phyloP scores from a whole-genome alignment of 2,329 filamentous ascomycete genomes.

The Botrytis tulipae region DNA sequence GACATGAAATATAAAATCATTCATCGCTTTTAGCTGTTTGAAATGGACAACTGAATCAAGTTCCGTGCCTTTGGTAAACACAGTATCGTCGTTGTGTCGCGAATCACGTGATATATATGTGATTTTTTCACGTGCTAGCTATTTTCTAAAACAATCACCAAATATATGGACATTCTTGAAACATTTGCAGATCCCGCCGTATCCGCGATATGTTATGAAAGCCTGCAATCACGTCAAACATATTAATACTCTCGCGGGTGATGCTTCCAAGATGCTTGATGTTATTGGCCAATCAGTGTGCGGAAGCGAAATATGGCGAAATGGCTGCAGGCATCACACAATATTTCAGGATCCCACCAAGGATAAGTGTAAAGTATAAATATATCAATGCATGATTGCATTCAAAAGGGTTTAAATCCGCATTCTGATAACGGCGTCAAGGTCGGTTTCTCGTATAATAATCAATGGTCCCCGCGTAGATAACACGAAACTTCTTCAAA shows the following conservation, averaged over 20 bases:
- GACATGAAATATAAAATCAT: accelerated
- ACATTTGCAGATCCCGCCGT: neutral
- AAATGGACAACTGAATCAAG: neutral
- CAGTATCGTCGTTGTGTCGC: neutral
- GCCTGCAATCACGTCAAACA: constrained; percentile 5
- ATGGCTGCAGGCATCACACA: constrained; percentile 15
- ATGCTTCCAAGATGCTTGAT: neutral
- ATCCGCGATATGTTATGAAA: neutral
- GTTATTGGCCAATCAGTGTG: neutral
- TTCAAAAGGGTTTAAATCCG: neutral
- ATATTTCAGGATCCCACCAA: neutral
- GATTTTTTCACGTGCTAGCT: neutral
- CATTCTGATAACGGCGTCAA: neutral
- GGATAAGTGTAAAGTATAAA: neutral
- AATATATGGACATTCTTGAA: neutral
- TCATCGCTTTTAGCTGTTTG: neutral
- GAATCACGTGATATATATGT: neutral
- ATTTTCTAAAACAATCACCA: neutral
- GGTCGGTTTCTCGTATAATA: neutral
- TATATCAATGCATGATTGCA: neutral
- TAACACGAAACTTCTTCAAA: neutral
- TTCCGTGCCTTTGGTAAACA: neutral
- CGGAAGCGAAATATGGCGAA: constrained; percentile 12
- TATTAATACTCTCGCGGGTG: neutral
- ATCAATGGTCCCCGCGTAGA: neutral